Percentiles rank a stretch among this genome's conserved stretches.
phyloP scores from a whole-genome alignment of 805 yeast species.

The Candida taoyuanica region DNA sequence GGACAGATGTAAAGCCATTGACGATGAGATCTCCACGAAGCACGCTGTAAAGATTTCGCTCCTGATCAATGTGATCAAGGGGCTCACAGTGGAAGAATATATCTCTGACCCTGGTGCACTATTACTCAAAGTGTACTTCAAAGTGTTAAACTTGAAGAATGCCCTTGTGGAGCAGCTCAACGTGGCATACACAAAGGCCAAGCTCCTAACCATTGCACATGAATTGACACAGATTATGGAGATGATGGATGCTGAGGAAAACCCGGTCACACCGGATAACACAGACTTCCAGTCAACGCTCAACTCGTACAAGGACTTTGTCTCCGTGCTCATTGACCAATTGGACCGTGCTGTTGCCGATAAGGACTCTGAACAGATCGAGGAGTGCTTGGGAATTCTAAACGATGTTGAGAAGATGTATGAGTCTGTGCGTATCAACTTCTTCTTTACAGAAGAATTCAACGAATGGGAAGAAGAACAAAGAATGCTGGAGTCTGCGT shows the following conservation, averaged over 20 bases:
- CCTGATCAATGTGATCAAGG: constrained; percentile 38
- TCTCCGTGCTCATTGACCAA: constrained; percentile 53
- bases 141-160: constrained; percentile 45
- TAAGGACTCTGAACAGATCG: constrained; percentile 52
- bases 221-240: constrained; percentile 45
- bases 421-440: constrained; percentile 43
- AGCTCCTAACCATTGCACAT: constrained; percentile 57
- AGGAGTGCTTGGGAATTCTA: constrained; percentile 64
- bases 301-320: constrained; percentile 51
- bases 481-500: constrained; percentile 4
- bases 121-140: constrained; percentile 25
- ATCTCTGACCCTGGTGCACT: constrained; percentile 24
- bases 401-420: constrained; percentile 73
- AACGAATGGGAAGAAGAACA: constrained; percentile 22
- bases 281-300: constrained; percentile 39
- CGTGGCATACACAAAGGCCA: constrained; percentile 60
- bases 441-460: constrained; percentile 30
- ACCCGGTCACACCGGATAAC: constrained; percentile 21
- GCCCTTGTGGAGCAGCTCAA: constrained; percentile 48
- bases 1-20: constrained; percentile 40
- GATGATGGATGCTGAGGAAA: constrained; percentile 21
- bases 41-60: constrained; percentile 37
- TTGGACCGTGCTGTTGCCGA: constrained; percentile 48
- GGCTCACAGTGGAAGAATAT: constrained; percentile 18
- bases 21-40: constrained; percentile 43